Evolutionary conservation across 2,329 filamentous ascomycete species (phyloP).

Genomic region (Acrocalymma vagum): DNA sequence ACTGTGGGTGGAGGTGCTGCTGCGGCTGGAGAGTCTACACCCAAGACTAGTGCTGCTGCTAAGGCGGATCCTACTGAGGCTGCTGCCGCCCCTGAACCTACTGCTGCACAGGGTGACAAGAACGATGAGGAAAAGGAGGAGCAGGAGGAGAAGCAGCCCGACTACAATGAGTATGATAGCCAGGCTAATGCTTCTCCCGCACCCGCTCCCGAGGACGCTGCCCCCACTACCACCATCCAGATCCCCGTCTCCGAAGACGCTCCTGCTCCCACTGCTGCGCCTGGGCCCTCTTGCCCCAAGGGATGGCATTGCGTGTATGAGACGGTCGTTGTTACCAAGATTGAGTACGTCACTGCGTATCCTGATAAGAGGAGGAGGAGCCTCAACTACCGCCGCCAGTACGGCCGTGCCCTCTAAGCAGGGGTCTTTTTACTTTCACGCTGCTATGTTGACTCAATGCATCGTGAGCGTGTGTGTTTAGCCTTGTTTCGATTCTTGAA

Average conservation of each 20-base stretch:
- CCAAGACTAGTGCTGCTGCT: constrained; percentile 17
- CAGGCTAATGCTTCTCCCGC: neutral
- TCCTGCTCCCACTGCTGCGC: constrained; percentile 26
- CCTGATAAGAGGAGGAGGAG: constrained; percentile 19
- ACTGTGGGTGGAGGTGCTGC: constrained; percentile 11
- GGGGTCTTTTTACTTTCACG: no score
- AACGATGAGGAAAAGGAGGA: constrained; percentile 1
- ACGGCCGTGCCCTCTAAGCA: constrained; percentile 6
- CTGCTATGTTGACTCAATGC: no score
- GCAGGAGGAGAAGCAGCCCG: constrained; percentile 6
- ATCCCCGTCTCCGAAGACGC: constrained; percentile 22
- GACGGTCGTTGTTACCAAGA: constrained; percentile 32
- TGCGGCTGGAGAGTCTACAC: constrained; percentile 14
- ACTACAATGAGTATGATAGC: constrained; percentile 2
- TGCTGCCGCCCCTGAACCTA: constrained; percentile 1
- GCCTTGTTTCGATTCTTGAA: no score
- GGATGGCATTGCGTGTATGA: constrained; percentile 34
- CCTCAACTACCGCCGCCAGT: constrained; percentile 11
- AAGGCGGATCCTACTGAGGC: constrained; percentile 6
- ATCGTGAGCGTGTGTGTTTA: no score
- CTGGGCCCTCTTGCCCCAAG: constrained; percentile 22
- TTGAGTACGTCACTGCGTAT: constrained; percentile 34
- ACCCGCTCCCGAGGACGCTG: neutral
- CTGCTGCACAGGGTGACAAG: constrained; percentile 1
- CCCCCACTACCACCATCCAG: constrained; percentile 20